A percentile compares a stretch with the other conserved stretches of the same genome.
phyloP scores from a whole-genome alignment of 306 rosid species.

The Arachis stenosperma region DNA sequence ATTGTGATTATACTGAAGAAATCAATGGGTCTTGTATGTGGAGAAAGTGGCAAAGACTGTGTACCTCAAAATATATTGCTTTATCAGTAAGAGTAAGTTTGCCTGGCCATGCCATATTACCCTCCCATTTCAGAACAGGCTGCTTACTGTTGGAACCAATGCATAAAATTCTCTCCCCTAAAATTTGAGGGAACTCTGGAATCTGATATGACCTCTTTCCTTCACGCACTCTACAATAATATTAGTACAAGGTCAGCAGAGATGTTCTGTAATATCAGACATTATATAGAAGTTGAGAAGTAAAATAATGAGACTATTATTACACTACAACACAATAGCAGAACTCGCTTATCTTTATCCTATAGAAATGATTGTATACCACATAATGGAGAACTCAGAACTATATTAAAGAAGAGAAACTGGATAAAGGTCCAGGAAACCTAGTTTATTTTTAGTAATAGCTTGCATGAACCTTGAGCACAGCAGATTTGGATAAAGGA shows the following conservation, averaged over 20 bases:
- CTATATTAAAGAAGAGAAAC: constrained; percentile 17
- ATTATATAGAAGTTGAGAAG: constrained; percentile 21
- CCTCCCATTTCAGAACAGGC: constrained; percentile 96
- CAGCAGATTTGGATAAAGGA: too few relatives aligned
- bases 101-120: constrained; percentile 97
- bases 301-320: constrained; percentile 32
- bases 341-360: constrained; percentile 12
- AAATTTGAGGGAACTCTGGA: constrained; percentile 63
- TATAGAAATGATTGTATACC: neutral
- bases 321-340: constrained; percentile 15
- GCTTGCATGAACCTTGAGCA: too few relatives aligned
- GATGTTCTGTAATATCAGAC: constrained; percentile 13
- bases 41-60: constrained; percentile 18
- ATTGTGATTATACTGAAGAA: constrained; percentile 17
- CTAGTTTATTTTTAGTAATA: too few relatives aligned
- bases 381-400: constrained; percentile 20
- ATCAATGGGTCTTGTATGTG: constrained; percentile 6
- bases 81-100: constrained; percentile 85
- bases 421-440: neutral
- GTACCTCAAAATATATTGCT: constrained; percentile 97
- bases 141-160: constrained; percentile 79
- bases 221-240: constrained; percentile 73
- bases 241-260: constrained; percentile 43
- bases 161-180: constrained; percentile 75
- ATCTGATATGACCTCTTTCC: constrained; percentile 70